Evolutionary conservation across 108 stramenopile species (phyloP).

Genomic region (Skeletonema menzelii): DNA sequence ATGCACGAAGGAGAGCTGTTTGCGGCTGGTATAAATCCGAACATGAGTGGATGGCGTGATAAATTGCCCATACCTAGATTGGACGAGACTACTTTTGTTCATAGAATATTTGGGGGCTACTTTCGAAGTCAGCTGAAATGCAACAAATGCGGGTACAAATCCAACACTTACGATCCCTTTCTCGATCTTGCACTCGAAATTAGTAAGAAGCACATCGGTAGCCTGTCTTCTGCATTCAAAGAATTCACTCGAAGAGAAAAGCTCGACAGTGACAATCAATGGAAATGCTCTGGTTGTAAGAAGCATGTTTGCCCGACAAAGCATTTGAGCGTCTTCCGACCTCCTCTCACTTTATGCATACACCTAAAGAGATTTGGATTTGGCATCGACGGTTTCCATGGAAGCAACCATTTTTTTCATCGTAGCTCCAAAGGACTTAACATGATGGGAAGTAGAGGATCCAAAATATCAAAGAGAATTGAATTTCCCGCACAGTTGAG

Average conservation of each 20-base stretch:
- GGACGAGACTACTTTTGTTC: conserved; percentile 91
- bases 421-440: conserved; percentile 26
- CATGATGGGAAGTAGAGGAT: conserved; percentile 52
- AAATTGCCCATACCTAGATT: conserved; percentile 71
- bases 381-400: conserved; percentile 40
- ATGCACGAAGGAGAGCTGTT: conserved; percentile 87
- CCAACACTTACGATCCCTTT: conserved; percentile 95
- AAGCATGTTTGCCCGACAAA: conserved; percentile 82
- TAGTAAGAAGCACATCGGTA: conserved; percentile 65
- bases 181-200: conserved; percentile 94
- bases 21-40: conserved; percentile 72
- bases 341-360: conserved; percentile 90
- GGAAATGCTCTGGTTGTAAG: conserved; percentile 90
- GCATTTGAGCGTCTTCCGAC: conserved; percentile 72
- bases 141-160: conserved; percentile 75
- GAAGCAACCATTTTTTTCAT: conserved; percentile 41
- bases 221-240: conserved; percentile 67
- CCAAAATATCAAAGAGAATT: conserved; percentile 77
- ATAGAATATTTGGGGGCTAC: conserved; percentile 94
- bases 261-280: conserved; percentile 87
- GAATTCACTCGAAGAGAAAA: conserved; percentile 85
- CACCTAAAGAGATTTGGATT: conserved; percentile 95
- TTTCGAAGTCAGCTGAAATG: conserved; percentile 87
- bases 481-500: conserved; percentile 70
- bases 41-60: conserved; percentile 81